phyloP scores from a whole-genome alignment of 1,284 basidiomycete genomes.

The Leccinum fuscescens region DNA sequence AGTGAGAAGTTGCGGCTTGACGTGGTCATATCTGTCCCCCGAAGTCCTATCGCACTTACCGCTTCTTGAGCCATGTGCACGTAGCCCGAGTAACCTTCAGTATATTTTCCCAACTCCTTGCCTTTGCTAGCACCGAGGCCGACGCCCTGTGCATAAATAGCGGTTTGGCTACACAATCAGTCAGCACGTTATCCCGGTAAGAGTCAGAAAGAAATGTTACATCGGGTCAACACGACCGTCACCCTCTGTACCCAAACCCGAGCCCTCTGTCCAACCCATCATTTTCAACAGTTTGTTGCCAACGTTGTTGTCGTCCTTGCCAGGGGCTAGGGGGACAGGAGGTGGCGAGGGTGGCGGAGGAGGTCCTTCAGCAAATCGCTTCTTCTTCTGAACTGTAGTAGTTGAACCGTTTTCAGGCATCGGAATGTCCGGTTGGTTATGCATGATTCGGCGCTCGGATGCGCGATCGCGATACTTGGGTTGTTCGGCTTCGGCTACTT shows the following conservation, averaged over 20 bases:
- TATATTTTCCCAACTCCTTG: slow-evolving; percentile 75
- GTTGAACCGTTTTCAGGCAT: slow-evolving; percentile 47
- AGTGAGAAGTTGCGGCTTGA: slow-evolving; percentile 23
- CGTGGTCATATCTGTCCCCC: slow-evolving; percentile 23
- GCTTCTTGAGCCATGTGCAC: slow-evolving; percentile 73
- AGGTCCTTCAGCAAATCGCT: slow-evolving; percentile 61
- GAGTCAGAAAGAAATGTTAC: slow-evolving; percentile 33
- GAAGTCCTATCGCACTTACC: slow-evolving; percentile 37
- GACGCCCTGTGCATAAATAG: slow-evolving; percentile 82
- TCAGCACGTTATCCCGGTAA: slow-evolving; percentile 11
- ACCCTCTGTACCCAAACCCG: slow-evolving; percentile 77
- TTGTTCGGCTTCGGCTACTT: slow-evolving; percentile 37
- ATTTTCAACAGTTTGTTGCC: slow-evolving; percentile 90
- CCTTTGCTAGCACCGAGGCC: slow-evolving; percentile 88
- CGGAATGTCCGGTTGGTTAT: slow-evolving; percentile 87
- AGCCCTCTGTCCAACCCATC: slow-evolving; percentile 94
- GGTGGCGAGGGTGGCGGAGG: slow-evolving; percentile 62
- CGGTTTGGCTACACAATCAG: slow-evolving; percentile 55
- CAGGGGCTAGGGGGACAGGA: slow-evolving; percentile 60
- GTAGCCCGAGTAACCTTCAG: slow-evolving; percentile 70
- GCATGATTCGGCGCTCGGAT: slow-evolving; percentile 81
- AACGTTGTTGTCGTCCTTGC: slow-evolving; percentile 76
- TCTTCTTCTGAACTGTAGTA: slow-evolving; percentile 38
- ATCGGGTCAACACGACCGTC: slow-evolving; percentile 87
- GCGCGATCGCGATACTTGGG: slow-evolving; percentile 92